These are phyloP conservation scores for Colletotrichum euphorbiae DNA, from an alignment of 2,329 filamentous ascomycete species.

Conservation along the genomic window DNA sequence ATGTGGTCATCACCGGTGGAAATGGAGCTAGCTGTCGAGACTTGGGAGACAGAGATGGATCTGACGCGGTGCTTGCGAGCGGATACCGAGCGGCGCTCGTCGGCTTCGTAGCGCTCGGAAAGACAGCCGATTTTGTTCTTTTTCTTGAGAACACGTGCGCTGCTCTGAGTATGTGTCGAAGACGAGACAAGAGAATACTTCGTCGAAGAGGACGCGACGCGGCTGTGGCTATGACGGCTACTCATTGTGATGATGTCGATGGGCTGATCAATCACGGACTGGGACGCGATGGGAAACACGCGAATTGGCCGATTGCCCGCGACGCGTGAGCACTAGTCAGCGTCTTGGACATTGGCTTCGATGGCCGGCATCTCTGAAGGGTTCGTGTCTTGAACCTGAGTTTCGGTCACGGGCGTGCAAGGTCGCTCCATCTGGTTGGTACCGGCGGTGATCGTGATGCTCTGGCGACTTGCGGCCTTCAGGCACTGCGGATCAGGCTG, in stretches of 20 bases:
- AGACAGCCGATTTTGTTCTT: not conserved
- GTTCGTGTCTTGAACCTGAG: not conserved
- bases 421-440: not conserved
- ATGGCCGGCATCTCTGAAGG: too few relatives aligned
- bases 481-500: not conserved
- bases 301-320: not conserved
- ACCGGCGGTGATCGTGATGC: not conserved
- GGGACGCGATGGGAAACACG: not conserved
- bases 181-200: not conserved
- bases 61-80: not conserved
- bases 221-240: not conserved
- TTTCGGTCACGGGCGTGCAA: not conserved
- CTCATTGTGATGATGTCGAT: not conserved
- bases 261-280: not conserved
- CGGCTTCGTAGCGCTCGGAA: not conserved
- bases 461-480: not conserved
- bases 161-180: not conserved
- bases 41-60: slow-evolving; percentile 13
- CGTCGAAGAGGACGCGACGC: not conserved
- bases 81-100: not conserved
- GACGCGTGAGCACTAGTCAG: slow-evolving; percentile 13
- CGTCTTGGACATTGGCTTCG: not conserved
- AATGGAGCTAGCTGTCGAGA: not conserved
- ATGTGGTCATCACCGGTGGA: not conserved
- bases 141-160: not conserved